Conservation (phyloP, 2,329 filamentous ascomycete species). For the Colletotrichum sp. region DNA sequence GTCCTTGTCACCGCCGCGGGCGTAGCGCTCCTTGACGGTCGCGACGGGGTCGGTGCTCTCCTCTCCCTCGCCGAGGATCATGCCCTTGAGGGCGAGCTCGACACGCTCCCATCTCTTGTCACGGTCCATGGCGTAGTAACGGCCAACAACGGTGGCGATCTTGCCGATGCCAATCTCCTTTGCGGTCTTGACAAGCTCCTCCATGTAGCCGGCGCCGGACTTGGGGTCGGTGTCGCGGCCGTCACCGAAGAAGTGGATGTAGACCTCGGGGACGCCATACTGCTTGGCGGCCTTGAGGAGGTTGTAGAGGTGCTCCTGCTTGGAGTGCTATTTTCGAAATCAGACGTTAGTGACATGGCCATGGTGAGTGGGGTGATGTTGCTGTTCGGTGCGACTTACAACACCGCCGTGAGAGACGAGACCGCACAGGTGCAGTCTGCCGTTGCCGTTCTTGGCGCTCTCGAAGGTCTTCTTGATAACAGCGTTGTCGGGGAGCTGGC, state of each 20-base stretch:
- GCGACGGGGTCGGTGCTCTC: slow-evolving; percentile 82
- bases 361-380: not conserved
- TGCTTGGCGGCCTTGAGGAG: slow-evolving; percentile 91
- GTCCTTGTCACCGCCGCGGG: slow-evolving; percentile 70
- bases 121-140: slow-evolving; percentile 99
- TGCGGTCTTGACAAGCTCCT: slow-evolving; percentile 79
- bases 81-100: slow-evolving; percentile 85
- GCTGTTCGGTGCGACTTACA: slow-evolving; percentile 46
- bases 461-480: slow-evolving; percentile 81
- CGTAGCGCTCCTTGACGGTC: slow-evolving; percentile 87
- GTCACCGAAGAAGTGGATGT: slow-evolving; percentile 99
- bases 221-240: slow-evolving; percentile 98
- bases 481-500: slow-evolving; percentile 75
- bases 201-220: slow-evolving; percentile 86
- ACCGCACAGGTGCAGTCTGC: slow-evolving; percentile 89
- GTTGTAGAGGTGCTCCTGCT: slow-evolving; percentile 90
- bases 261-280: slow-evolving; percentile 85
- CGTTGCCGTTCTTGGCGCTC: slow-evolving; percentile 84
- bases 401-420: slow-evolving; percentile 96
- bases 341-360: not conserved
- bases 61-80: slow-evolving; percentile 88
- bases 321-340: slow-evolving; percentile 69
- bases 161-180: slow-evolving; percentile 87
- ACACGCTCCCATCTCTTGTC: slow-evolving; percentile 99
- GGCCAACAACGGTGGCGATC: slow-evolving; percentile 90